These are phyloP conservation scores for Hanseniaspora uvarum DNA, from an alignment of 1,139 yeast species.

Conservation along the genomic window DNA sequence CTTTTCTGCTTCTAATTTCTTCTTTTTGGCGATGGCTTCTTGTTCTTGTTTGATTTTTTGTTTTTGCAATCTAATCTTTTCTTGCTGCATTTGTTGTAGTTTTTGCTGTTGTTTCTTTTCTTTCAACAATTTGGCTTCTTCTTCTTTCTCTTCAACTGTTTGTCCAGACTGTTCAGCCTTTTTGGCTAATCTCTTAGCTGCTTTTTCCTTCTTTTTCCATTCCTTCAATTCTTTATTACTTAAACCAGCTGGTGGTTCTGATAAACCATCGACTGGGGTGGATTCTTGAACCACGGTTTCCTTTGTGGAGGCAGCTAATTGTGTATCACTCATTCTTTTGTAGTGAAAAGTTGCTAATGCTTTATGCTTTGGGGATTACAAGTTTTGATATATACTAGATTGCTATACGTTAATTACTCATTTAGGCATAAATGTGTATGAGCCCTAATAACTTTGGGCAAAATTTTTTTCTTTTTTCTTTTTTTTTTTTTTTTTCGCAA, in stretches of 20 bases:
- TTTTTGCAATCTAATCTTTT: constrained; percentile 16
- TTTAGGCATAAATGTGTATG: too few relatives aligned
- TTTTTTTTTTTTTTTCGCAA: too few relatives aligned
- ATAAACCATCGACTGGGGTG: constrained; percentile 5
- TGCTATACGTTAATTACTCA: too few relatives aligned
- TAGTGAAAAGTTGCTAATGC: not conserved
- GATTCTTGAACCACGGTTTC: not conserved
- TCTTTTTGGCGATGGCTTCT: constrained; percentile 21
- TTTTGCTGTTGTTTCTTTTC: constrained; percentile 32
- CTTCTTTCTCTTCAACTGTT: constrained; percentile 30
- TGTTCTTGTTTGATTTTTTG: constrained; percentile 18
- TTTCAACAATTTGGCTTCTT: constrained; percentile 28
- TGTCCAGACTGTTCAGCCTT: constrained; percentile 31
- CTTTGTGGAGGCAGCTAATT: not conserved
- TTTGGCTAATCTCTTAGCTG: constrained; percentile 55
- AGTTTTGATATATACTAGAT: too few relatives aligned
- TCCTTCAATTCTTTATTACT: constrained; percentile 81
- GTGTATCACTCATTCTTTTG: constrained; percentile 3
- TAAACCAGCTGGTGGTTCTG: constrained; percentile 31
- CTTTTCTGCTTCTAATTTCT: constrained; percentile 35
- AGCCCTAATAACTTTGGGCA: too few relatives aligned
- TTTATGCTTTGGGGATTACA: not conserved
- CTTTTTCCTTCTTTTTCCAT: constrained; percentile 76
- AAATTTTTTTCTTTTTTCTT: too few relatives aligned
- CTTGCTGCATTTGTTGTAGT: constrained; percentile 23